Evolutionary conservation across 345 rosid species (phyloP), one percentile per base, ranked within the genome.

Genomic region (Salix caprea): DNA sequence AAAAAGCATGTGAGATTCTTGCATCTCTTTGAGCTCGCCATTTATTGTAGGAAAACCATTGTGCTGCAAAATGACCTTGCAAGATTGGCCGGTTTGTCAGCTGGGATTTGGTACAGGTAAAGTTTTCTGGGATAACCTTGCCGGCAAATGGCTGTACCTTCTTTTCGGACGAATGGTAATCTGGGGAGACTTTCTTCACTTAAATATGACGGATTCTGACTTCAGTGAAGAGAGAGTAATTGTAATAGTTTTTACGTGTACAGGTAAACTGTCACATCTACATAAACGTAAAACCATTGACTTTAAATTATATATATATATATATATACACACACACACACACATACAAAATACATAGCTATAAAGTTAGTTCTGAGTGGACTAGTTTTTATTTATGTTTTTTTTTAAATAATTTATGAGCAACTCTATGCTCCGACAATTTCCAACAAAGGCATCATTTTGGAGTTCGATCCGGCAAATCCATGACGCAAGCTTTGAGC

Each of bases 51-150:
- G 72, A 24, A 48, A 21, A 24, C 2, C 5, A 70, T 67, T 15
- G 40, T 36, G 78, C 36, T 60, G 76, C n/a, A 62, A 37, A 48
- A 67, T 28, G 69, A 48, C 19, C 62, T 69, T 67, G 74, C 65
- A 76, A 77, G 67, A 79, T 65, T 69, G 83, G 86, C 88, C 85
- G 83, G 86, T 82, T 76, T 76, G 78, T 81, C 81, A 77, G 79
- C 77, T 81, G 80, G 66, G 88, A 85, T 80, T 67, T 76, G 67
- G 77, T 46, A 61, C 73, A 76, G 60, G 16, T 67, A 21, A 72
- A 7, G 0, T 75, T 60, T 73, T 5, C 64, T 74, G 19, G 74
- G 65, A 56, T 67, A 65, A 69, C 54, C 4, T 37, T 44, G 86
- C 86, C 72, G 71, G 84, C 82, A 67, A 62, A 24, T 7, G 56